Percentiles rank a stretch among this genome's conserved stretches.
phyloP scores from a whole-genome alignment of 2,329 filamentous ascomycete genomes.

The Monosporascus sp. region DNA sequence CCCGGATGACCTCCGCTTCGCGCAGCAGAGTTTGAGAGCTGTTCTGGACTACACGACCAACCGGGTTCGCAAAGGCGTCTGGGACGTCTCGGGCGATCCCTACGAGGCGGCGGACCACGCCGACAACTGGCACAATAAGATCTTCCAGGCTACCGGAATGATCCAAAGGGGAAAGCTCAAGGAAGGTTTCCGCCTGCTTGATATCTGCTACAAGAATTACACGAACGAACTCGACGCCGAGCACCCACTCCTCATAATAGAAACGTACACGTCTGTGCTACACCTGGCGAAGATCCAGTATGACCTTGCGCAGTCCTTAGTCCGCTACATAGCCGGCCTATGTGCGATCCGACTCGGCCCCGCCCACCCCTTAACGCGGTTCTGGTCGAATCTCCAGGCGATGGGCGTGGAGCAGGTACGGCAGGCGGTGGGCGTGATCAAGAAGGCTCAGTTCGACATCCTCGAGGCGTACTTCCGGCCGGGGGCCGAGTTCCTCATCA shows the following conservation, averaged over 20 bases:
- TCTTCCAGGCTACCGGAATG: neutral
- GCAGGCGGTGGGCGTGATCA: neutral
- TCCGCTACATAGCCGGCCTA: conserved; percentile 4
- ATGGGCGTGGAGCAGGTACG: neutral
- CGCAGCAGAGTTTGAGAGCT: neutral
- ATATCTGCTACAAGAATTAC: conserved; percentile 1
- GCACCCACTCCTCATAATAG: conserved; percentile 2
- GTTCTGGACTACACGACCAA: neutral
- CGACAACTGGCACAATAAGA: neutral
- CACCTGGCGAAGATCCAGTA: neutral
- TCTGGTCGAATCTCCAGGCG: conserved; percentile 2
- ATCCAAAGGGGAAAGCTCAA: neutral
- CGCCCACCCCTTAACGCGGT: conserved; percentile 1
- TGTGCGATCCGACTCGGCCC: conserved; percentile 3
- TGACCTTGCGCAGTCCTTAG: conserved; percentile 3
- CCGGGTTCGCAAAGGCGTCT: neutral
- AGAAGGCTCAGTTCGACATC: neutral
- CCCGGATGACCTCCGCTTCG: neutral
- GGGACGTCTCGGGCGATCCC: neutral
- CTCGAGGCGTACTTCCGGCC: neutral
- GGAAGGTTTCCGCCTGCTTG: conserved; percentile 1
- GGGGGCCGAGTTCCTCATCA: neutral
- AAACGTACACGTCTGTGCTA: neutral
- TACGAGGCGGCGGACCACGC: neutral
- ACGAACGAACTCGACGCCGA: neutral